Base-by-base conservation (phyloP, 352 stramenopile genomes). In the Globisporangium abappressorium region DNA sequence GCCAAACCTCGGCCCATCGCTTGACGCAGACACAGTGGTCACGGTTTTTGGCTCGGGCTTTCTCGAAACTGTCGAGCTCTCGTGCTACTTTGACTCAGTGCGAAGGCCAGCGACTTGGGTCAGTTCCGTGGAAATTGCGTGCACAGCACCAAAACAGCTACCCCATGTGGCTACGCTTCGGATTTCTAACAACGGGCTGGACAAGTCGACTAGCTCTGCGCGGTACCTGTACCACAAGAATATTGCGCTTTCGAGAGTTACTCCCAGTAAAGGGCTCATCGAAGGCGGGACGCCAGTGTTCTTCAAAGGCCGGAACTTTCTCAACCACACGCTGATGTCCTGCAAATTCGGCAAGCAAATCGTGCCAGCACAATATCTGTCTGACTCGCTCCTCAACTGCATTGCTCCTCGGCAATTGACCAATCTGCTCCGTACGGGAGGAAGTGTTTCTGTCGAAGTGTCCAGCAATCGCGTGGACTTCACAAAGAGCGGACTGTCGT, bases 281-380 rank as follows among this genome's bases (percentile, higher is more conserved):
- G 71, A 90, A 30, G 90, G 89, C 49, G 83, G 92, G 24, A 88
- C 85, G 3, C 89, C 95, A 1, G 72, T 98, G 1, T 98, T 98
- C 73, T 79, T 98, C 6, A 85, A 87, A 56, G 97, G 97, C 15
- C 81, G 83, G 26, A 98, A 99, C 68, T 99, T 99, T 67, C 62
- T 98, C 26, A 98, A 98, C 67, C 81, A 90, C 22, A 94, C 90
- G 8, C 65, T 85, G 2, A 74, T 98, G 20, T 71, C 71, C 14
- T 99, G 97, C 68, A 81, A 78, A 1, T 98, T 99, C 77, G 94
- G 85, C 18, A 78, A 80, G 22, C 57, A 81, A 11, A 66, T 78
- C 18, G 84, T 84, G 4, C 74, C 70, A 65, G 95, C 91, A 7
- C 94, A 82, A 6, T 97, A 90, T 47, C 66, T 99, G 14, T 90